Base-by-base conservation (phyloP, 768 basidiomycete genomes). In the Russula lepida region DNA sequence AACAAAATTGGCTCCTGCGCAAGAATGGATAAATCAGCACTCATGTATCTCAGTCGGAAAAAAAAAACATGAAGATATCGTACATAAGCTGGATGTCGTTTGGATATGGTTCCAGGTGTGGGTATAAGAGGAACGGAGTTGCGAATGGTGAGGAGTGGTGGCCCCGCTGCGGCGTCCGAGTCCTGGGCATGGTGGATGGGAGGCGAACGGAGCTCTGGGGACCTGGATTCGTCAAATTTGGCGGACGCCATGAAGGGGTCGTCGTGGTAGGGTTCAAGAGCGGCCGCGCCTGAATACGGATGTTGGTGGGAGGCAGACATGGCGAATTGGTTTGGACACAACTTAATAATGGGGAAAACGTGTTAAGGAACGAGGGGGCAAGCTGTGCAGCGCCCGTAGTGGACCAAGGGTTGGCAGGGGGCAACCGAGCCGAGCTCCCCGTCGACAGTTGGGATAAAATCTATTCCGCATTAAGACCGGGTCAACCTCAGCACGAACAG, bases 11-110 rank as follows among this genome's bases (percentile, higher is more conserved):
- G 60, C 21, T 66, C 66, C 66, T 66, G 25, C 19, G 8, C 12
- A 41, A 41, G 23, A 19, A 33, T 41, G 30, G 37, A 8, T 3
- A 1, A 32, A 15, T 3, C 19, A n/a, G 19, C 19, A 12, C 6
- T 37, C 6, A 1, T 15, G 11, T 9, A 3, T 1, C 6, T 35
- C 28, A 21, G 25, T 35, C n/a, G 0, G 9, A 8, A 2, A 8
- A 30, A 13, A 33, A 48, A 48, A n/a, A n/a, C n/a, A n/a, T n/a
- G 7, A 28, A 0, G 41, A 27, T 2, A 21, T 52, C 57, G 49
- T 12, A 65, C 64, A 57, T 28, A 63, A 53, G 57, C 35, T 3
- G 62, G 56, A 30, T 53, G 56, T 27, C 57, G 64, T 27, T 59
- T 44, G 7, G 56, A 50, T 13, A 54, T 11, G 3, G 53, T 48